These are phyloP conservation scores for Leccinellum luteum DNA, from an alignment of 768 basidiomycete genomes.

Conservation along the genomic window DNA sequence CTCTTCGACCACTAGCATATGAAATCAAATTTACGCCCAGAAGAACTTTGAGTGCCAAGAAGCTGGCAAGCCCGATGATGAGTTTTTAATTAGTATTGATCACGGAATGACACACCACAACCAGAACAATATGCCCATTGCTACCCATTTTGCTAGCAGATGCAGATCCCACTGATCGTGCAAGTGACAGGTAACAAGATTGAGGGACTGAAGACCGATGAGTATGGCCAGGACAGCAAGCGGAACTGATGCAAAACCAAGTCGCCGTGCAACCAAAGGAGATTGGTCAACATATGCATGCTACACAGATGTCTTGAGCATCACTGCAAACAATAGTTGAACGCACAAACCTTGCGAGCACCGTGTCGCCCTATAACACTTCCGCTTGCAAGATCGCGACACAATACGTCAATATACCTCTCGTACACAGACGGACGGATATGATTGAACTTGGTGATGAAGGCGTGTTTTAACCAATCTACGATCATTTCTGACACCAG, in stretches of 20 bases:
- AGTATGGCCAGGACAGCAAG: slow-evolving; percentile 81
- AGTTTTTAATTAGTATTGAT: background rate
- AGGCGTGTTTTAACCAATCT: slow-evolving; percentile 99
- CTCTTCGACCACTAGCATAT: slow-evolving; percentile 72
- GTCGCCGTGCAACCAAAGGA: slow-evolving; percentile 86
- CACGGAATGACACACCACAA: slow-evolving; percentile 63
- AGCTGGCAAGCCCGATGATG: slow-evolving; percentile 40
- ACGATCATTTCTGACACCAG: slow-evolving; percentile 90
- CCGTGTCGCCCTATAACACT: slow-evolving; percentile 66
- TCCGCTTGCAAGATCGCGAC: slow-evolving; percentile 84
- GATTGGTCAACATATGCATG: slow-evolving; percentile 95
- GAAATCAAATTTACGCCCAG: slow-evolving; percentile 85
- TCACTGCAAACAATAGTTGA: background rate
- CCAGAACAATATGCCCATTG: slow-evolving; percentile 73
- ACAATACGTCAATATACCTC: slow-evolving; percentile 92
- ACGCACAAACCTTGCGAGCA: slow-evolving; percentile 58
- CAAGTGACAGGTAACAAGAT: slow-evolving; percentile 49
- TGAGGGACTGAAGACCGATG: slow-evolving; percentile 70
- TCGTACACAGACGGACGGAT: slow-evolving; percentile 95
- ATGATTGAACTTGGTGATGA: slow-evolving; percentile 99
- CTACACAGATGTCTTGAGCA: slow-evolving; percentile 34
- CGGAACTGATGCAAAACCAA: slow-evolving; percentile 92
- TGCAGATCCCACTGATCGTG: slow-evolving; percentile 39
- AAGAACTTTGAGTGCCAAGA: slow-evolving; percentile 88
- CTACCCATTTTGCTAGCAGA: slow-evolving; percentile 56